phyloP scores from a whole-genome alignment of 208 protist genomes.

The Trypanosoma congolense region DNA sequence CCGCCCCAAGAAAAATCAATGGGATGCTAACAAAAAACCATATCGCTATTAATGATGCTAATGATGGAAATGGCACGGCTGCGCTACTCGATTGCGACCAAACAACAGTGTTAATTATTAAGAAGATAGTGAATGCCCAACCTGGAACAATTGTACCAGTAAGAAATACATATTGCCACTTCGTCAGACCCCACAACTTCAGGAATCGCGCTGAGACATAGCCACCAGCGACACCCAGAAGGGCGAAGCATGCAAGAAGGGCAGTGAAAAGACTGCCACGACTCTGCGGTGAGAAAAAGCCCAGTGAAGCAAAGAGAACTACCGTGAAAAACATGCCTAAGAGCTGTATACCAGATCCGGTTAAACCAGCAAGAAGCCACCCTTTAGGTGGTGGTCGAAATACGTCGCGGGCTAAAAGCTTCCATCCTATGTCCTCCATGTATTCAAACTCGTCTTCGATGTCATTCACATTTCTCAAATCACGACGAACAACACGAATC shows the following conservation, averaged over 20 bases:
- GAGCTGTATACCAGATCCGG: conserved; percentile 91
- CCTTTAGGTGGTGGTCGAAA: conserved; percentile 89
- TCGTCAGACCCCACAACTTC: conserved; percentile 45
- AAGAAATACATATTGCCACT: conserved; percentile 73
- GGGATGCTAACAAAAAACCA: conserved; percentile 93
- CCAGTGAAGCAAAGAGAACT: conserved; percentile 63
- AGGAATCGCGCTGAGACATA: conserved; percentile 73
- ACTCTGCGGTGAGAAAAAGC: conserved; percentile 84
- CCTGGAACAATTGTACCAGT: conserved; percentile 32
- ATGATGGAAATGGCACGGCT: conserved; percentile 41
- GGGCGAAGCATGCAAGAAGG: conserved; percentile 35
- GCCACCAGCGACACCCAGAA: conserved; percentile 66
- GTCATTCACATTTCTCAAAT: conserved; percentile 79
- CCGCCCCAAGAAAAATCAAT: conserved; percentile 88
- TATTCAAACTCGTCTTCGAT: conserved; percentile 64
- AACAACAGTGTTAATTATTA: conserved; percentile 35
- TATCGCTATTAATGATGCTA: conserved; percentile 41
- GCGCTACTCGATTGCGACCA: conserved; percentile 26
- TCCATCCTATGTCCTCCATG: conserved; percentile 89
- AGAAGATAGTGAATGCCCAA: conserved; percentile 29
- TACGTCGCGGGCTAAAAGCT: conserved; percentile 94
- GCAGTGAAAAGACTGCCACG: conserved; percentile 86
- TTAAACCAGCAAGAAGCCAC: conserved; percentile 78
- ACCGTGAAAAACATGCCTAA: conserved; percentile 74
- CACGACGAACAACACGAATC: conserved; percentile 90